A percentile compares a stretch with the other conserved stretches of the same genome.
These are phyloP conservation scores for Sicyos baderoa DNA, from an alignment of 306 rosid genomes.

Conservation along the genomic window DNA sequence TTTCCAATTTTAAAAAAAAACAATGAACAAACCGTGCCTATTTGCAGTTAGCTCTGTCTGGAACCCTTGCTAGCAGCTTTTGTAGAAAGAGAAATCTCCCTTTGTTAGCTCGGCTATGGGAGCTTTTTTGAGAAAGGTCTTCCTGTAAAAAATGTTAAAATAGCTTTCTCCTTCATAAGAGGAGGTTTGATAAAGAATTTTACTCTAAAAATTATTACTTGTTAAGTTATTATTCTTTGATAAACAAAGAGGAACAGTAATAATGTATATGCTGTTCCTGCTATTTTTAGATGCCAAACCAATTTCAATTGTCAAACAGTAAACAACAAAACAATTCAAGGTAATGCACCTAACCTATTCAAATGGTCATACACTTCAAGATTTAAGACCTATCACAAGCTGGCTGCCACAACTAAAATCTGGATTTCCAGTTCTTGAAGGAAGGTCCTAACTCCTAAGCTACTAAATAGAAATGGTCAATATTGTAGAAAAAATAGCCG, in stretches of 20 bases:
- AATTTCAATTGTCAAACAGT: not conserved
- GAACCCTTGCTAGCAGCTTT: no score
- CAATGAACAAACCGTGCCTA: no score
- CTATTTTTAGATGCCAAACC: not conserved
- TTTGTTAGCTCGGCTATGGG: no score
- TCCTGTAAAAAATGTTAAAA: no score
- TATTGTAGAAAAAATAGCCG: not conserved
- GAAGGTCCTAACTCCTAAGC: conserved; percentile 14
- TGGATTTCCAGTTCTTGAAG: not conserved
- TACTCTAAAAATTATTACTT: not conserved
- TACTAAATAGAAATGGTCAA: not conserved
- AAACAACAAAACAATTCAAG: not conserved
- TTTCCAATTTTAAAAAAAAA: no score
- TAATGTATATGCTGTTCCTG: not conserved
- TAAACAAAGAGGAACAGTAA: not conserved
- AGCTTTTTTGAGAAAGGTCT: no score
- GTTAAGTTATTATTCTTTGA: not conserved
- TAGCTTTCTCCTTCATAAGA: no score
- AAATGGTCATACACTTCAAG: not conserved
- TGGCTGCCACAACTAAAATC: conserved; percentile 3
- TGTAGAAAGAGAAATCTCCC: no score
- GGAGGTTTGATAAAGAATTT: no score
- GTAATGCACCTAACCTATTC: not conserved
- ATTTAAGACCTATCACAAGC: not conserved
- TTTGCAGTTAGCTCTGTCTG: no score